phyloP scores from a whole-genome alignment of 495 filamentous ascomycete genomes.

The Hypoxylon rickii region DNA sequence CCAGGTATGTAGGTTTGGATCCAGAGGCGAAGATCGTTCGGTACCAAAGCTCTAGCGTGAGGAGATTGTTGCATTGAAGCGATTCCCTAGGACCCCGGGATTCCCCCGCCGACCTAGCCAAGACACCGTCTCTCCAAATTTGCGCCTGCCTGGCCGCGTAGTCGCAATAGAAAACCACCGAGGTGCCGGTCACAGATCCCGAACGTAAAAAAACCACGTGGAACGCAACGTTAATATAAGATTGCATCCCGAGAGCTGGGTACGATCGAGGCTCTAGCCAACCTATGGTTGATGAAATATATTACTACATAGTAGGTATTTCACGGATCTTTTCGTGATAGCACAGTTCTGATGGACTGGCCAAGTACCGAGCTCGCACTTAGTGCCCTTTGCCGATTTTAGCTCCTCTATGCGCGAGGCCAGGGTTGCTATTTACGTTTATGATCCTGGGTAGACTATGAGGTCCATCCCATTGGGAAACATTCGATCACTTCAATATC shows the following conservation, averaged over 20 bases:
- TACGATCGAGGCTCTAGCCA: not conserved
- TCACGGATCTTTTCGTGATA: no score
- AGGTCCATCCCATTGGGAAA: not conserved
- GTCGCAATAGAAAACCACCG: not conserved
- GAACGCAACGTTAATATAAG: not conserved
- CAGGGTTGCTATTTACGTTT: not conserved
- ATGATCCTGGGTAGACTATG: not conserved
- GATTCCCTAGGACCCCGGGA: not conserved
- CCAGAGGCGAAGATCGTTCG: not conserved
- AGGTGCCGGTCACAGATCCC: not conserved
- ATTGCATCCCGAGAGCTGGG: not conserved
- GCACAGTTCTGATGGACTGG: no score
- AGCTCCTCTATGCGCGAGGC: no score
- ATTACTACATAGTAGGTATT: no score
- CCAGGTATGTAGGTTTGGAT: conserved; percentile 12
- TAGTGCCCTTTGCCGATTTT: no score
- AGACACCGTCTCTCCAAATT: not conserved
- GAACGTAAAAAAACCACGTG: not conserved
- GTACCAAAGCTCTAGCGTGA: conserved; percentile 21
- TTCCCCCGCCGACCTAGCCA: not conserved
- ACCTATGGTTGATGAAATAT: no score
- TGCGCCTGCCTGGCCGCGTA: not conserved
- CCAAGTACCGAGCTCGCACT: no score
- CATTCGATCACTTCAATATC: no score
- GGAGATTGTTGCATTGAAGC: conserved; percentile 9